Evolutionary conservation across 2,329 filamentous ascomycete species (phyloP).

Genomic region (Anisogramma anomala): DNA sequence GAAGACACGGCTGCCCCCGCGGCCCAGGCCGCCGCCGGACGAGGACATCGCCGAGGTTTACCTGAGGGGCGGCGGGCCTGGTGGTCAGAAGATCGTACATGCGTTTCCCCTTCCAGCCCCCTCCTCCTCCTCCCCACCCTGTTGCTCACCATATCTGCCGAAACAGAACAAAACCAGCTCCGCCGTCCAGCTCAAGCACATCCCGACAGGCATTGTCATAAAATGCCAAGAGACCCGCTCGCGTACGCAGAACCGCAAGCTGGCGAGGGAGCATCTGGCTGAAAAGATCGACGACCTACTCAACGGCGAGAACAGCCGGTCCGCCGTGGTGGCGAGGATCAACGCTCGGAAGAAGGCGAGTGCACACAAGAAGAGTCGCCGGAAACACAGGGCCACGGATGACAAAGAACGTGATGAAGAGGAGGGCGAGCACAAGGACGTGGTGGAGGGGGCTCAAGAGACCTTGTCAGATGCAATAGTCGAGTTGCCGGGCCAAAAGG

Average conservation of each 20-base stretch:
- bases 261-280: conserved; percentile 66
- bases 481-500: neutral
- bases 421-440: conserved; percentile 10
- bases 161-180: conserved; percentile 89
- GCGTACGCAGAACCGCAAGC: conserved; percentile 73
- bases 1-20: conserved; percentile 49
- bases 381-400: conserved; percentile 61
- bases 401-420: conserved; percentile 24
- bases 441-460: conserved; percentile 6
- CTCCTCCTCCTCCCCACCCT: conserved; percentile 5
- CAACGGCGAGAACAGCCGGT: conserved; percentile 59
- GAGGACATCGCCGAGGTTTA: conserved; percentile 73
- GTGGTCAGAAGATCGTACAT: conserved; percentile 89
- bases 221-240: conserved; percentile 91
- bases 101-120: conserved; percentile 16
- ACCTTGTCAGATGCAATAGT: neutral
- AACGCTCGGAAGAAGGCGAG: conserved; percentile 63
- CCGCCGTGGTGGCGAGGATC: conserved; percentile 49
- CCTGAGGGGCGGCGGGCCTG: conserved; percentile 82
- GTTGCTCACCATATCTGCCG: neutral
- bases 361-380: conserved; percentile 65
- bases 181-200: conserved; percentile 83
- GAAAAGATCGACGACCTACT: conserved; percentile 60
- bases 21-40: conserved; percentile 61
- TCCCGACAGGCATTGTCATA: conserved; percentile 81